Base-by-base conservation (phyloP, 148 eudicot genomes). In the Rhododendron kiyosumense region DNA sequence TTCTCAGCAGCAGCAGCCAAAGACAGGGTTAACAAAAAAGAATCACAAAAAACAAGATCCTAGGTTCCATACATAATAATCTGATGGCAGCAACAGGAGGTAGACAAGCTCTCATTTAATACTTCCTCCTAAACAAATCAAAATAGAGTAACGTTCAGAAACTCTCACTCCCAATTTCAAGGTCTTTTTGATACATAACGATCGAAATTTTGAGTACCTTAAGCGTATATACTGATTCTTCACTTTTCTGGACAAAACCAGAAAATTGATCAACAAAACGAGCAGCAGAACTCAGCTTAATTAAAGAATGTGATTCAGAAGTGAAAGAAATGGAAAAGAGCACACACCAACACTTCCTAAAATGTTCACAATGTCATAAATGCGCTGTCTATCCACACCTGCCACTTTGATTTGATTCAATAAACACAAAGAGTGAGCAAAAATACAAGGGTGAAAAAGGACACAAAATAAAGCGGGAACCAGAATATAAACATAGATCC, bases 291-390 rank as follows among this genome's bases (percentile, higher is more conserved):
- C 38, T 36, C 38, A 36, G 38, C 38, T 36, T 36, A 36, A 36
- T 36, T 36, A 36, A 36, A 36, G 63, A 36, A 36, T 1, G 38
- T 36, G 38, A 36, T 36, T 36, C 38, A 43, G 63, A 65, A 45
- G n/a, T 46, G 15, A 11, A 8, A 36, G 38, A 28, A 54, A 11
- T 13, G 15, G 20, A 30, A 48, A 48, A 79, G 57, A 54, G 41
- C 87, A 86, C 89, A 96, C 99, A 89, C 97, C 96, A 79, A 96
- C 90, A 85, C 98, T 95, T 88, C 95, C 99, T 63, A 96, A 84
- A 28, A 95, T 94, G 87, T 96, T 95, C 38, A 95, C 98, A 77
- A 96, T 94, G 83, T 95, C 99, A 7, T 43, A 43, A 43, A 43
- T 34, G 36, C 36, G 36, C 36, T 1, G 36, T 34, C 36, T 34